Base-by-base conservation (phyloP, 1,139 yeast species). In the Saccharomycopsis hybrid region DNA sequence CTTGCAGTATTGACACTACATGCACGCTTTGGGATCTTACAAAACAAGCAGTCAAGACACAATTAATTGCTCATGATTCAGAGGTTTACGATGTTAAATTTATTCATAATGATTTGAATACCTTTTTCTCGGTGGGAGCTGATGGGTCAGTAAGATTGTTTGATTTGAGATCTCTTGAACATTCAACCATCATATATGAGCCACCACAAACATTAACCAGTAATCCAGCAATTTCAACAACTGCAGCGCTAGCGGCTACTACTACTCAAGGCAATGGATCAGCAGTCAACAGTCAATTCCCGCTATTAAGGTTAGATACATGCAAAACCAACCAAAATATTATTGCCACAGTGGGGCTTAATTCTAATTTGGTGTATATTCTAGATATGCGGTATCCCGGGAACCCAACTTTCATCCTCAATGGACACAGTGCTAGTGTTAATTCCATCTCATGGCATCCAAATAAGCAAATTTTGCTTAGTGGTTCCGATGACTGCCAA, bases 81-180 rank as follows among this genome's bases (percentile, higher is more conserved):
- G 97, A 90, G 65, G 98, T 92, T 3, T 88, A 82, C 64, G 98
- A 92, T 64, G 97, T 90, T 27, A 78, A 86, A 57, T 92, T 89
- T 65, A 71, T 89, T 47, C 79, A 85, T 52, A 81, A 82, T 41
- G 80, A 88, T 38, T 78, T 85, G 46, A 81, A 88, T 61, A 75
- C 90, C 31, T 92, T 92, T 68, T 88, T 95, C 43, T 85, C 95
- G 50, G 96, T 92, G 48, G 96, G 97, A 2, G 90, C 90, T 51
- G 98, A 92, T 67, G 98, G 98, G 1, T 84, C 95, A 24, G 88
- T 90, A 65, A 73, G 98, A 49, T 85, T 92, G 28, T 92, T 92
- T 66, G 98, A 92, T 62, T 72, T 92, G 55, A 71, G 98, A 54
- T 77, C 94, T 18, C 71, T 92, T 49, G 97, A 94, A 56, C 97